Percentiles rank a stretch among this genome's conserved stretches.
Conservation (phyloP, 2,329 filamentous ascomycete genomes). For the Colletotrichum shisoi region DNA sequence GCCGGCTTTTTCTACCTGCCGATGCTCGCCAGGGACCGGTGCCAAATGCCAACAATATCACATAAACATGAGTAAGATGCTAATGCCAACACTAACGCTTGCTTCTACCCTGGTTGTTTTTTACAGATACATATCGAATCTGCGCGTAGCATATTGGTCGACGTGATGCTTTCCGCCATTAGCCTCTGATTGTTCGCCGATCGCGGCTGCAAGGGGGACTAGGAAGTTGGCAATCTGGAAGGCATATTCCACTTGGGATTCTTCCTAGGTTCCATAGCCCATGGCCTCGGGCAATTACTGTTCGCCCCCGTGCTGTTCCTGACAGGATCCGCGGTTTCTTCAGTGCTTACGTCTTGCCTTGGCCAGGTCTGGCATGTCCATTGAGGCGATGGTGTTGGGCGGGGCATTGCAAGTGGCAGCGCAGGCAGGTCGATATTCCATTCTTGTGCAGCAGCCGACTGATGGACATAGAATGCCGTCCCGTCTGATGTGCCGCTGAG, state of each 20-base stretch:
- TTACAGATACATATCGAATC: constrained; percentile 22
- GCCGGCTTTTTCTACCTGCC: constrained; percentile 12
- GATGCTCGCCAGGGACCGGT: constrained; percentile 17
- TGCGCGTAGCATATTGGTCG: constrained; percentile 19
- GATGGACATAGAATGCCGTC: constrained; percentile 12
- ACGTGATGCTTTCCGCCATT: neutral
- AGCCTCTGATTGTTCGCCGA: neutral
- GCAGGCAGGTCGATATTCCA: constrained; percentile 7
- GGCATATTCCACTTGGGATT: neutral
- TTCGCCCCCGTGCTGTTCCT: constrained; percentile 21
- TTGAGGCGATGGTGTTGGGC: constrained; percentile 3
- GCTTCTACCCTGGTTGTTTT: constrained; percentile 3
- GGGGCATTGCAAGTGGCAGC: constrained; percentile 10
- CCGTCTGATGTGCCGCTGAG: constrained; percentile 18
- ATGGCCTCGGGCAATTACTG: constrained; percentile 12
- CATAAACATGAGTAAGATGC: neutral
- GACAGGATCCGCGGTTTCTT: constrained; percentile 29
- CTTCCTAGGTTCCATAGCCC: constrained; percentile 13
- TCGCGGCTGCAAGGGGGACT: neutral
- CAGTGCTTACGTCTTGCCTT: constrained; percentile 16
- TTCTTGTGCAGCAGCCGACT: constrained; percentile 23
- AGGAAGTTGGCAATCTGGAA: constrained; percentile 1
- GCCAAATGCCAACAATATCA: constrained; percentile 19
- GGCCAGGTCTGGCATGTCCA: constrained; percentile 17
- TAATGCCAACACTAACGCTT: constrained; percentile 27